phyloP scores from a whole-genome alignment of 2,329 filamentous ascomycete species.

The Pseudogymnoascus sp. region DNA sequence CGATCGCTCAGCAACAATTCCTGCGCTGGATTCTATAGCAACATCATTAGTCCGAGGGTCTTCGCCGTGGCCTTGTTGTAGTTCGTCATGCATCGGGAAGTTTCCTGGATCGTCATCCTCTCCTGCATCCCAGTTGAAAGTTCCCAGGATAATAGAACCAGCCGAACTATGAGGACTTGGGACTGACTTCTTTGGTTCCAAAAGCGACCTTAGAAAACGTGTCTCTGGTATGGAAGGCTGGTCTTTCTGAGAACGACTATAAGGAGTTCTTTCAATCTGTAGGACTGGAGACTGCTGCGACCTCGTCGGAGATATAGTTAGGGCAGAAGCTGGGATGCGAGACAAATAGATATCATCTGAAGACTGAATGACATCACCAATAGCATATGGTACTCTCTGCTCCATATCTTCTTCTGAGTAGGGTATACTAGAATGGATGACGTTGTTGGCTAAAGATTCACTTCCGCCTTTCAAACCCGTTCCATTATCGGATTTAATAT shows the following conservation, averaged over 20 bases:
- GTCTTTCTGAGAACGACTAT: background rate
- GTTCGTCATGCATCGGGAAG: background rate
- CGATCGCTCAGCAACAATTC: background rate
- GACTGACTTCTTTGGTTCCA: background rate
- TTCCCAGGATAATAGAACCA: background rate
- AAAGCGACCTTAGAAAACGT: background rate
- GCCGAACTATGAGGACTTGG: background rate
- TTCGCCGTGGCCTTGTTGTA: background rate
- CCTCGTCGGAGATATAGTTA: background rate
- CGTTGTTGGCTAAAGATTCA: background rate
- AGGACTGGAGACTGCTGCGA: background rate
- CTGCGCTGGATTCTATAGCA: background rate
- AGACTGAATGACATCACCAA: slow-evolving; percentile 2
- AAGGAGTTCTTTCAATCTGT: background rate
- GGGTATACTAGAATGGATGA: background rate
- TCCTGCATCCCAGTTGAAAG: background rate
- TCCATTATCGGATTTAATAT: background rate
- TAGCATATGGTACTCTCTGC: background rate
- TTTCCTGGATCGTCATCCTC: background rate
- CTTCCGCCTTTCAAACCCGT: background rate
- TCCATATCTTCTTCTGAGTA: slow-evolving; percentile 1
- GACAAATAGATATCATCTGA: background rate
- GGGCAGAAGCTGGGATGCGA: background rate
- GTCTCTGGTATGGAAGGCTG: background rate
- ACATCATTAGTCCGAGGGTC: background rate